A percentile compares a stretch with the other conserved stretches of the same genome.
phyloP scores from a whole-genome alignment of 306 rosid species.

The Coriaria nepalensis region DNA sequence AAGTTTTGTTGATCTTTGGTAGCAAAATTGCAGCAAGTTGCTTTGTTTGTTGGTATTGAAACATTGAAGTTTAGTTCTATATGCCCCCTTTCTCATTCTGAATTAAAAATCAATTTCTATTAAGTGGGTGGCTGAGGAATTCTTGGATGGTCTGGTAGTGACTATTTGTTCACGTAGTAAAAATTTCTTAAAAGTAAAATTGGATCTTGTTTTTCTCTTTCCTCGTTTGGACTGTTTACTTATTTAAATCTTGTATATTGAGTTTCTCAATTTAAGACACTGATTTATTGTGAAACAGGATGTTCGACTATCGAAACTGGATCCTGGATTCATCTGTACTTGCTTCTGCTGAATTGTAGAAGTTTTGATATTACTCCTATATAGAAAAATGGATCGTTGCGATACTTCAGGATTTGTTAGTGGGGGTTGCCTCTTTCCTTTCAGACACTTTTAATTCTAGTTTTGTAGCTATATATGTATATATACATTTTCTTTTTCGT shows the following conservation, averaged over 20 bases:
- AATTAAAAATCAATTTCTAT: too few relatives aligned
- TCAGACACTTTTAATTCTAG: conserved; percentile 40
- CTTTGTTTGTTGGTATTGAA: too few relatives aligned
- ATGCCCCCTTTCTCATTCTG: too few relatives aligned
- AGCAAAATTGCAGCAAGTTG: too few relatives aligned
- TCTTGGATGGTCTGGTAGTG: too few relatives aligned
- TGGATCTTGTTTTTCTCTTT: too few relatives aligned
- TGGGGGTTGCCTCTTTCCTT: conserved; percentile 55
- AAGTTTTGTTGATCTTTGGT: too few relatives aligned
- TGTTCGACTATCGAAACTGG: conserved; percentile 25
- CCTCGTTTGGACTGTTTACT: neutral
- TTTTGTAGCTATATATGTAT: conserved; percentile 23
- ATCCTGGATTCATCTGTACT: conserved; percentile 23
- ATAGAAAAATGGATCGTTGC: conserved; percentile 62
- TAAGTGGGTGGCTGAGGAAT: too few relatives aligned
- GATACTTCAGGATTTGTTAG: conserved; percentile 99
- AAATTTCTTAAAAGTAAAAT: too few relatives aligned
- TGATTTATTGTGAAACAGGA: conserved; percentile 38
- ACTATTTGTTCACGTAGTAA: too few relatives aligned
- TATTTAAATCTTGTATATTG: neutral
- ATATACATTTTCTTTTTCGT: conserved; percentile 17
- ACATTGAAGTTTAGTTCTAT: too few relatives aligned
- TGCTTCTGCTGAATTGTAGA: conserved; percentile 29
- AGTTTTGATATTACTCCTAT: conserved; percentile 16
- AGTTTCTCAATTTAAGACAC: conserved; percentile 15